Percentiles rank a stretch among this genome's conserved stretches.
Conservation (phyloP, 129 eudicot genomes). For the Flaveria trinervia region DNA sequence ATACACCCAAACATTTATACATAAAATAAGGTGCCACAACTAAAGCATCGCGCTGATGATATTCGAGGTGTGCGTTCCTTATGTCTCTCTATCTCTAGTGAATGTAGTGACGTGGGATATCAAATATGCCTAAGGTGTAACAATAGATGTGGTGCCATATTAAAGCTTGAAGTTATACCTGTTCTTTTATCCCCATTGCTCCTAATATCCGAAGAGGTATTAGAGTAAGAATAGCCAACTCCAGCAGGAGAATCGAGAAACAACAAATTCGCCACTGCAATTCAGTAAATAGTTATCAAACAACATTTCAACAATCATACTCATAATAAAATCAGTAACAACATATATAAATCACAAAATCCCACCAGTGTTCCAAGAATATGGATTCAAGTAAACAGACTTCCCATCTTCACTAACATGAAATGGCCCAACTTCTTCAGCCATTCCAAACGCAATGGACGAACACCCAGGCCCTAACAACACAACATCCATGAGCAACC, state of each 20-base stretch:
- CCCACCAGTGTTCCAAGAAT: slow-evolving; percentile 87
- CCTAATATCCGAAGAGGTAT: slow-evolving; percentile 65
- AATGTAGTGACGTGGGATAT: not conserved
- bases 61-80: not conserved
- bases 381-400: slow-evolving; percentile 77
- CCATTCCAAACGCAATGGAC: slow-evolving; percentile 83
- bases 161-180: slow-evolving; percentile 47
- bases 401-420: slow-evolving; percentile 84
- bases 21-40: not conserved
- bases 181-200: slow-evolving; percentile 91
- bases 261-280: slow-evolving; percentile 81
- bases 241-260: slow-evolving; percentile 95
- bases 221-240: slow-evolving; percentile 96
- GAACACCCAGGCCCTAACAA: slow-evolving; percentile 97
- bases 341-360: not conserved
- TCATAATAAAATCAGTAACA: slow-evolving; percentile 11
- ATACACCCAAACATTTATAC: not conserved
- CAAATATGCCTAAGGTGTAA: not conserved
- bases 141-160: not conserved
- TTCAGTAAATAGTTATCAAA: slow-evolving; percentile 9
- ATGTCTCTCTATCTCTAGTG: no score
- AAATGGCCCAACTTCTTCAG: slow-evolving; percentile 94
- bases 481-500: not conserved
- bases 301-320: not conserved
- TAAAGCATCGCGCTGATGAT: not conserved